Base-by-base conservation (phyloP, 1,284 basidiomycete genomes). In the Papiliotrema nemorosa region DNA sequence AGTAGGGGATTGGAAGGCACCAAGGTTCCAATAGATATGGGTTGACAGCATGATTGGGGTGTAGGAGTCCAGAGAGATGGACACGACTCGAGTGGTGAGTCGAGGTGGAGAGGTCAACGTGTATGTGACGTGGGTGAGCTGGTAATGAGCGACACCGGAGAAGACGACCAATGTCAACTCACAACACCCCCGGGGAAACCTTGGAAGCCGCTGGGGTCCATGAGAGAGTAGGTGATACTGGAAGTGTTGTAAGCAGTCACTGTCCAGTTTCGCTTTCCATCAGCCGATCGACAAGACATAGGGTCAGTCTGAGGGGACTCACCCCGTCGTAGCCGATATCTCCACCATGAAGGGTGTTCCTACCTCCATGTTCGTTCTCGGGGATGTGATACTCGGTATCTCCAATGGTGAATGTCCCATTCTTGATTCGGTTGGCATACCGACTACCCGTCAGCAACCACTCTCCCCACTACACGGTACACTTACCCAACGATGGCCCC, bases 11-110 rank as follows among this genome's bases (percentile, higher is more conserved):
- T 38, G 36, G 53, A 60, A 60, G 16, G 53, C 50, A 21, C 57
- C 64, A 34, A 70, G 52, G 51, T 65, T 65, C 62, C 63, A 70
- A 57, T 63, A 70, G 24, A 61, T 59, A 54, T 70, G 67, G 13
- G 63, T 67, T 4, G 64, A 59, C 24, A 67, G 59, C 49, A 64
- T 61, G 47, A 67, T 55, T 5, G 67, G 67, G 2, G 67, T 70
- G 16, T 56, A 22, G 9, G 44, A 22, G 49, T 66, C 62, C 20
- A 63, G 52, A 10, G 61, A 39, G 36, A 63, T 46, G 12, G 57
- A 52, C 27, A 58, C 55, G 38, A 60, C 56, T 5, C 59, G 51
- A 5, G 53, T 50, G 48, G 59, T 54, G 14, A 63, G 41, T 38
- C 40, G 40, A 10, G 37, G 39, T 6, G 59, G 61, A 22, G 60